These are phyloP conservation scores for Penicillium sp. DNA, from an alignment of 2,329 filamentous ascomycete species.

Conservation along the genomic window DNA sequence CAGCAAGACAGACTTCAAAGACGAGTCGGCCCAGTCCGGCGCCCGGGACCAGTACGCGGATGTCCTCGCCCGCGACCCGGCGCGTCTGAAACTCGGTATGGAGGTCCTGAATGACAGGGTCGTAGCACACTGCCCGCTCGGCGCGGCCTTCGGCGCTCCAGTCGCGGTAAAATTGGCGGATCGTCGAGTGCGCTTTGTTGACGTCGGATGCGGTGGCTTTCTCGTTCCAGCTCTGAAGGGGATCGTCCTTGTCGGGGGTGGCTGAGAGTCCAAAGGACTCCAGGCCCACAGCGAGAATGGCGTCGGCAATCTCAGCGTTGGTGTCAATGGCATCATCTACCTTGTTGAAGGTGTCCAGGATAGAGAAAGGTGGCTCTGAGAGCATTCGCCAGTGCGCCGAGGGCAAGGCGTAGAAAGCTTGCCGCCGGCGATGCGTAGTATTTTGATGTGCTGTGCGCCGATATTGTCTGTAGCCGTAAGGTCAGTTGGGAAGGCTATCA, in stretches of 20 bases:
- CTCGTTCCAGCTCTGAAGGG: slow-evolving; percentile 64
- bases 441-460: slow-evolving; percentile 83
- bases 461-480: slow-evolving; percentile 66
- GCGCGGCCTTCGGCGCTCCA: slow-evolving; percentile 77
- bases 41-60: slow-evolving; percentile 80
- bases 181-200: slow-evolving; percentile 88
- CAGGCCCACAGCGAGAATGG: slow-evolving; percentile 71
- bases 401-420: slow-evolving; percentile 90
- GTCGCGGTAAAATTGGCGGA: slow-evolving; percentile 92
- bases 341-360: slow-evolving; percentile 73
- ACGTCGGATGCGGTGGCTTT: slow-evolving; percentile 72
- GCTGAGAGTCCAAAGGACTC: slow-evolving; percentile 63
- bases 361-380: slow-evolving; percentile 76
- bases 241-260: slow-evolving; percentile 39
- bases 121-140: slow-evolving; percentile 78
- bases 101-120: slow-evolving; percentile 69
- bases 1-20: slow-evolving; percentile 75
- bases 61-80: slow-evolving; percentile 39
- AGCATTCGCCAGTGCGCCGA: slow-evolving; percentile 81
- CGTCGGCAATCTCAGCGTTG: slow-evolving; percentile 80
- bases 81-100: slow-evolving; percentile 46
- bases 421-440: slow-evolving; percentile 84
- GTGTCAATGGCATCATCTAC: slow-evolving; percentile 86
- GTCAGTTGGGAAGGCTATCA: slow-evolving; percentile 1
- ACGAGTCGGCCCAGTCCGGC: slow-evolving; percentile 86